Conservation (phyloP, 768 basidiomycete species). For the Russula griseocarnosa region DNA sequence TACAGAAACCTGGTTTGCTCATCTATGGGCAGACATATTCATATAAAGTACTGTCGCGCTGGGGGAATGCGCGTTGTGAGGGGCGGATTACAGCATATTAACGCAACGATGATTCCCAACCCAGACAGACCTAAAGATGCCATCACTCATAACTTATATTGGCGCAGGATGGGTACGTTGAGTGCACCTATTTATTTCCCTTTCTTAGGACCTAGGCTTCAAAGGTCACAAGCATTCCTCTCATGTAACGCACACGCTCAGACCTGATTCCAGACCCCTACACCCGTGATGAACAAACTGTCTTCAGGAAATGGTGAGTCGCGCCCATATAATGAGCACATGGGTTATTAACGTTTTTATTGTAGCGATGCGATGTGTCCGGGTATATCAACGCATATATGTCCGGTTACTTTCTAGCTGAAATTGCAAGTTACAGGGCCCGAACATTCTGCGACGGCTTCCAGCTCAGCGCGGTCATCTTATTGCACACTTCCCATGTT, state of each 20-base stretch:
- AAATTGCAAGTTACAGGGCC: slow-evolving; percentile 37
- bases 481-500: slow-evolving; percentile 54
- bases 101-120: slow-evolving; percentile 42
- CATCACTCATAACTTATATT: slow-evolving; percentile 51
- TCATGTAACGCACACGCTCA: background rate
- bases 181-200: slow-evolving; percentile 13
- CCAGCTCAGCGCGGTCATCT: slow-evolving; percentile 43
- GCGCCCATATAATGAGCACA: background rate
- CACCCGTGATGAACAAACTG: slow-evolving; percentile 49
- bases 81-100: slow-evolving; percentile 45
- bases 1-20: slow-evolving; percentile 46
- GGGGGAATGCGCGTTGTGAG: slow-evolving; percentile 39
- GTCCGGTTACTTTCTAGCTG: background rate
- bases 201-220: slow-evolving; percentile 43
- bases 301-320: slow-evolving; percentile 52
- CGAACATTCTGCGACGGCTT: slow-evolving; percentile 42
- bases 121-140: slow-evolving; percentile 49
- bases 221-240: slow-evolving; percentile 37
- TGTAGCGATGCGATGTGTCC: slow-evolving; percentile 49
- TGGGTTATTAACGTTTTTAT: background rate
- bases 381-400: slow-evolving; percentile 34
- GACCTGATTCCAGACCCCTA: slow-evolving; percentile 47
- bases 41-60: slow-evolving; percentile 54
- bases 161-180: slow-evolving; percentile 52
- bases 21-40: slow-evolving; percentile 54